Evolutionary conservation across 1,284 basidiomycete genomes (phyloP), one percentile per base, ranked within the genome.

Genomic region (Leccinum variabile): DNA sequence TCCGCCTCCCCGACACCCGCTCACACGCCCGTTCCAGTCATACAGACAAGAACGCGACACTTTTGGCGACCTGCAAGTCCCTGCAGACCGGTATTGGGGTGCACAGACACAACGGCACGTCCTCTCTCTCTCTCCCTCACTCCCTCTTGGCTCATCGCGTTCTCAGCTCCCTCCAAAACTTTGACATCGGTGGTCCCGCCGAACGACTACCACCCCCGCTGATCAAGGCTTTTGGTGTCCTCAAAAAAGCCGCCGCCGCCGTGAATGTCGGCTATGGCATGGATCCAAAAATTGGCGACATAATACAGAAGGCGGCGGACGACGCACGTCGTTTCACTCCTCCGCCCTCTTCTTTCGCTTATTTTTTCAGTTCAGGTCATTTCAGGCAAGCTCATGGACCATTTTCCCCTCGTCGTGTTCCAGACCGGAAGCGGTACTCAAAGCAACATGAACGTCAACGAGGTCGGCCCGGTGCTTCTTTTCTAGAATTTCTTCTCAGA

Each of bases 401-500:
- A 99, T 79, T 99, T 99, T 82, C 97, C 97, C 30, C 82, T 99
- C 44, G 97, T 99, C 61, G 97, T 99, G 56, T 99, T 98, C 87
- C 97, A 99, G 80, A 99, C 97, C 55, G 97, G 97, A 63, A 97
- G 94, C 63, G 97, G 97, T 57, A 99, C 97, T 3, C 97, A 99
- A 80, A 97, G 94, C 76, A 99, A 99, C 84, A 99, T 99, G 97
- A 99, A 99, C 79, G 93, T 88, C 65, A 99, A 99, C 78, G 97
- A 99, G 86, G 92, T 89, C 63, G 22, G 69, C 54, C 39, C 66
- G 67, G 10, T 4, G 28, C 53, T 54, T 28, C 18, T 18, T 2
- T 4, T 35, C 41, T n/a, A 28, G n/a, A 10, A 25, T 11, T 33
- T 46, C 52, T 18, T 58, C 37, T 39, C 7, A 57, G 57, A 18